Evolutionary conservation across 306 rosid species (phyloP).

Genomic region (Acacia crassicarpa): DNA sequence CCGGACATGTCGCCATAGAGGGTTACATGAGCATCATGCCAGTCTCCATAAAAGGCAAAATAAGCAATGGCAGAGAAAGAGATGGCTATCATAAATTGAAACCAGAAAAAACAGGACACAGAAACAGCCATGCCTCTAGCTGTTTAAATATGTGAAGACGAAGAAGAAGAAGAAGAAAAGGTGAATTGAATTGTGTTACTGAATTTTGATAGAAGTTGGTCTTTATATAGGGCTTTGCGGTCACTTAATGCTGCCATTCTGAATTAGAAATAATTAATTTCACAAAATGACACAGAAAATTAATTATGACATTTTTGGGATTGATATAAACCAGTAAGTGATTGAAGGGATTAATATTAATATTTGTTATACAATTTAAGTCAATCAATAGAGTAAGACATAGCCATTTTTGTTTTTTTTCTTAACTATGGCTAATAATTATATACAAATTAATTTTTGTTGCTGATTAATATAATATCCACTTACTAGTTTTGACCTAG

Average conservation of each 20-base stretch:
- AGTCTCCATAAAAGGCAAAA: background rate
- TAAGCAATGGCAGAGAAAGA: slow-evolving; percentile 12
- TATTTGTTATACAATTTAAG: no score
- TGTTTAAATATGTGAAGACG: background rate
- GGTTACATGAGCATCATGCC: slow-evolving; percentile 68
- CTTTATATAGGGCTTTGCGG: background rate
- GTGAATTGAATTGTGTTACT: background rate
- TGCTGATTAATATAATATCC: background rate
- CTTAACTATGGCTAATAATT: background rate
- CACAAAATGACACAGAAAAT: background rate
- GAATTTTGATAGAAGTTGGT: background rate
- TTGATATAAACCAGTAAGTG: background rate
- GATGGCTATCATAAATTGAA: slow-evolving; percentile 34
- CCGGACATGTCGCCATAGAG: slow-evolving; percentile 67
- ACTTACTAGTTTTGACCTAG: background rate
- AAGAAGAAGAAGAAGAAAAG: background rate
- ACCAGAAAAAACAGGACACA: background rate
- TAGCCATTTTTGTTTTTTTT: background rate
- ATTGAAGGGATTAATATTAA: background rate
- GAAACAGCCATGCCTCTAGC: slow-evolving; percentile 27
- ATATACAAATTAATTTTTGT: background rate
- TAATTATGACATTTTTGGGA: background rate
- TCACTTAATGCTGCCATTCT: background rate
- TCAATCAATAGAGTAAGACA: background rate
- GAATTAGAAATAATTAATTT: background rate